Percentiles rank a stretch among this genome's conserved stretches.
phyloP scores from a whole-genome alignment of 1,139 yeast species.

The Pichia sp. region DNA sequence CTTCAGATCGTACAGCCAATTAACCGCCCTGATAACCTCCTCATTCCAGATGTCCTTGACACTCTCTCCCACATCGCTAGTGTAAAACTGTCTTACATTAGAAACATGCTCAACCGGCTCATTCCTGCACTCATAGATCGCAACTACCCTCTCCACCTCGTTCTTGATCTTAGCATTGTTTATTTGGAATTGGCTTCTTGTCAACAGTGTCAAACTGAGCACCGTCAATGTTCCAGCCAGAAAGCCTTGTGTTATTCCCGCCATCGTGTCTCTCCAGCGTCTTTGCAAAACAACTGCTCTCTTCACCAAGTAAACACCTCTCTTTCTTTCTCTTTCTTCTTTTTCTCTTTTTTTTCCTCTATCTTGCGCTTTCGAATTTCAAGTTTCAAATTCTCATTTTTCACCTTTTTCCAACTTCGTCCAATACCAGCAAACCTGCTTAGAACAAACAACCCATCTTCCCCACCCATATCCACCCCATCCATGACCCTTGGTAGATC shows the following conservation, averaged over 20 bases:
- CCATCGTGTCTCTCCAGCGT: slow-evolving; percentile 32
- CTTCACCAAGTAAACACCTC: background rate
- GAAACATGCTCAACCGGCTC: slow-evolving; percentile 36
- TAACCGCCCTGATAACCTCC: slow-evolving; percentile 60
- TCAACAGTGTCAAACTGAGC: slow-evolving; percentile 57
- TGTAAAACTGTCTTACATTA: slow-evolving; percentile 35
- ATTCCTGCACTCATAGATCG: slow-evolving; percentile 45
- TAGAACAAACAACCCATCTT: background rate
- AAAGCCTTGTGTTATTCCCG: slow-evolving; percentile 67
- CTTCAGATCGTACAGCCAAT: slow-evolving; percentile 40
- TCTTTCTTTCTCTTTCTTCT: background rate
- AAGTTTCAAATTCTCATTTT: background rate
- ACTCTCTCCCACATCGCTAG: slow-evolving; percentile 50
- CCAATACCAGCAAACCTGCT: too few species aligned
- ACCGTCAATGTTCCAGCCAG: slow-evolving; percentile 62
- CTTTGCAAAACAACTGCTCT: background rate
- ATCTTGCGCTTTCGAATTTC: background rate
- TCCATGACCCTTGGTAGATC: slow-evolving; percentile 29
- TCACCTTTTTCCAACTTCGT: too few species aligned
- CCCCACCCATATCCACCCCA: background rate
- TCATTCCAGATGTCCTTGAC: slow-evolving; percentile 79
- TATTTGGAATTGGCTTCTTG: slow-evolving; percentile 50
- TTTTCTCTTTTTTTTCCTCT: background rate
- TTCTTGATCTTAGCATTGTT: slow-evolving; percentile 43
- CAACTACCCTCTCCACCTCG: slow-evolving; percentile 43